These are phyloP conservation scores for Stephania japonica DNA, from an alignment of 164 flowering plant genomes.

Conservation along the genomic window DNA sequence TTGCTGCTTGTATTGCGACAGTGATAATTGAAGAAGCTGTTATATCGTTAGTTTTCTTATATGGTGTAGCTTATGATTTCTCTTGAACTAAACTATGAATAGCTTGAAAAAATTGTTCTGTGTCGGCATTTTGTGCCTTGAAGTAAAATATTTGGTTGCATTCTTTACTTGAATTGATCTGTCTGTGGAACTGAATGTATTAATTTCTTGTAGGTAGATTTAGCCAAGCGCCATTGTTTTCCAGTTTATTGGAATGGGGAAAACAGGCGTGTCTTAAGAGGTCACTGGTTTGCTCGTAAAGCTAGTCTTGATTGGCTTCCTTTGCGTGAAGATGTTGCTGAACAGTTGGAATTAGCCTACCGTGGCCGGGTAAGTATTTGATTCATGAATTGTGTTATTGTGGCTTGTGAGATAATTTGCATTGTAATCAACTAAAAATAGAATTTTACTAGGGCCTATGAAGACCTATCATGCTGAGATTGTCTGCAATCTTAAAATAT, in stretches of 20 bases:
- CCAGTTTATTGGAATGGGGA: slow-evolving; percentile 98
- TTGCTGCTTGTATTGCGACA: too few species aligned
- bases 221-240: slow-evolving; percentile 73
- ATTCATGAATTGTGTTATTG: background rate
- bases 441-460: too few species aligned
- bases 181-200: slow-evolving; percentile 4
- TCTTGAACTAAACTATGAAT: background rate
- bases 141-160: background rate
- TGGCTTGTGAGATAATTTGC: background rate
- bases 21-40: too few species aligned
- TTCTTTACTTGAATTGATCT: background rate
- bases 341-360: slow-evolving; percentile 88
- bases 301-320: slow-evolving; percentile 96
- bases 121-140: background rate
- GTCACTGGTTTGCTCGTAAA: slow-evolving; percentile 97
- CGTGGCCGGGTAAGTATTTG: slow-evolving; percentile 50
- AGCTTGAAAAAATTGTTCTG: background rate
- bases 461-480: too few species aligned
- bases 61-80: background rate
- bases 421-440: background rate
- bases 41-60: too few species aligned
- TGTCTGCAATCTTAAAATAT: too few species aligned
- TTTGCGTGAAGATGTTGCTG: slow-evolving; percentile 88
- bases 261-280: slow-evolving; percentile 88
- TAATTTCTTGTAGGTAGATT: slow-evolving; percentile 65